These are phyloP conservation scores for Cystobasidiaceae sp. DNA, from an alignment of 1,284 basidiomycete species.

Conservation along the genomic window DNA sequence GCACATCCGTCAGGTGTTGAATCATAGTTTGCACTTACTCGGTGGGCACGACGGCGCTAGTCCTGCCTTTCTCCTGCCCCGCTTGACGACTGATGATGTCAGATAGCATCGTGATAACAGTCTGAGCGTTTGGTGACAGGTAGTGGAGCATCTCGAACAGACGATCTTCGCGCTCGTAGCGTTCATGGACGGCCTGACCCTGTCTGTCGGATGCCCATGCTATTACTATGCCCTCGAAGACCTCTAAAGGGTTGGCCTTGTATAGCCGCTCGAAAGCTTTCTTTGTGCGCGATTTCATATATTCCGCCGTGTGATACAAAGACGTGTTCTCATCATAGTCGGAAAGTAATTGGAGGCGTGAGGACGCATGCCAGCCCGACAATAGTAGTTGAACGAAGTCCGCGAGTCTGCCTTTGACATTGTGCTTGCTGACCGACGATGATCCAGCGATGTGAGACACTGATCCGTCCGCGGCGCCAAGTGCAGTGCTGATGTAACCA, in stretches of 20 bases:
- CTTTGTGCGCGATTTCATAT: constrained; percentile 62
- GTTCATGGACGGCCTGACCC: not conserved
- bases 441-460: not conserved
- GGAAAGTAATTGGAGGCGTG: constrained; percentile 27
- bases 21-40: not conserved
- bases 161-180: constrained; percentile 45
- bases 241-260: constrained; percentile 68
- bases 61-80: constrained; percentile 15
- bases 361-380: constrained; percentile 38
- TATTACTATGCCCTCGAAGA: constrained; percentile 72
- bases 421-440: constrained; percentile 25
- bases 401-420: constrained; percentile 30
- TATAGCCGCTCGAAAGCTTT: constrained; percentile 82
- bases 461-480: constrained; percentile 41
- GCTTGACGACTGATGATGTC: constrained; percentile 52
- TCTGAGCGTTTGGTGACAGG: constrained; percentile 78
- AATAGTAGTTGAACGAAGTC: constrained; percentile 38
- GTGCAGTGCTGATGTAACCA: constrained; percentile 49
- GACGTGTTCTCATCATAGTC: constrained; percentile 58
- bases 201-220: constrained; percentile 56
- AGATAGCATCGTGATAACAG: constrained; percentile 81
- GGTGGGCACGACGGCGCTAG: not conserved
- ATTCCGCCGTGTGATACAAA: constrained; percentile 54
- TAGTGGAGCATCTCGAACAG: constrained; percentile 75
- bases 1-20: not conserved